phyloP scores from a whole-genome alignment of 106 monocot species.

The Cymbidium sinense region DNA sequence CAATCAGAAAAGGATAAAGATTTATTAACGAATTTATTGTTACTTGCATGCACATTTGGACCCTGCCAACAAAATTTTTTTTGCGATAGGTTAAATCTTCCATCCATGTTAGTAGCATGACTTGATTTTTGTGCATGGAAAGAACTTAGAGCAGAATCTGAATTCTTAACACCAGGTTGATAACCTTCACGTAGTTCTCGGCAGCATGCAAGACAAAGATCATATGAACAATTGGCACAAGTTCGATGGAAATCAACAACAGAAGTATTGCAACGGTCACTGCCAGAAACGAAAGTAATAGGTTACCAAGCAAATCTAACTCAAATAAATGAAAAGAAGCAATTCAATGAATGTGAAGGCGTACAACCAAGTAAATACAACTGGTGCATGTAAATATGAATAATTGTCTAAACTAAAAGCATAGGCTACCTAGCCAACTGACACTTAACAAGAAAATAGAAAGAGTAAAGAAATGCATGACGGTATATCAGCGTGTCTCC shows the following conservation, averaged over 20 bases:
- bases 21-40: neutral
- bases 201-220: constrained; percentile 59
- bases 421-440: neutral
- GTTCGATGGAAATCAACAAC: constrained; percentile 68
- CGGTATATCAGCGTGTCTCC: neutral
- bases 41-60: constrained; percentile 11
- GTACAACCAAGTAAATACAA: neutral
- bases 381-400: neutral
- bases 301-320: neutral
- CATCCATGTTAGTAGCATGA: constrained; percentile 1
- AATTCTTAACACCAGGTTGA: constrained; percentile 34
- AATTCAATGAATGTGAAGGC: neutral
- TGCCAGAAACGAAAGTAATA: constrained; percentile 12
- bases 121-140: neutral
- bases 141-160: constrained; percentile 12
- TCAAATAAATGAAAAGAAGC: neutral
- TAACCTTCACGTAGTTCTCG: constrained; percentile 52
- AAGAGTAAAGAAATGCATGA: neutral
- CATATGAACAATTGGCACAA: constrained; percentile 52
- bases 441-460: neutral
- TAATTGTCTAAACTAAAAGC: neutral
- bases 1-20: constrained; percentile 19
- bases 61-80: constrained; percentile 27
- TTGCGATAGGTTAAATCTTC: neutral
- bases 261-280: constrained; percentile 60